phyloP scores from a whole-genome alignment of 352 stramenopile genomes.

The Pythium scleroteichum region DNA sequence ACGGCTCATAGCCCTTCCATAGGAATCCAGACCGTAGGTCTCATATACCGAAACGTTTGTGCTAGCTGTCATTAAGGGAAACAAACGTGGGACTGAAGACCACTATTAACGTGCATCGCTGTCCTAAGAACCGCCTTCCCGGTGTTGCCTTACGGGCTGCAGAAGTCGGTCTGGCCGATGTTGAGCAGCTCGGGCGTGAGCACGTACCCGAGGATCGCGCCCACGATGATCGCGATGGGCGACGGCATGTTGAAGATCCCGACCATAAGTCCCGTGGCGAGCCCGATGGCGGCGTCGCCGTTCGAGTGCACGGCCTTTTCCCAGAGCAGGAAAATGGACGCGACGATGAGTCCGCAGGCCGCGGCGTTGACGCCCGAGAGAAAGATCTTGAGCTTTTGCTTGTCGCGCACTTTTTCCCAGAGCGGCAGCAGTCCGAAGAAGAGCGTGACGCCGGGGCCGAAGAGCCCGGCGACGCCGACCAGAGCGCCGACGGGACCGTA shows the following conservation, averaged over 20 bases:
- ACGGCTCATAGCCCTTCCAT: too few relatives aligned
- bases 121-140: too few relatives aligned
- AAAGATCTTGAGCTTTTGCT: conserved; percentile 83
- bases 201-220: conserved; percentile 52
- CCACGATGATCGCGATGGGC: conserved; percentile 57
- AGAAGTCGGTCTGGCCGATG: conserved; percentile 60
- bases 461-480: conserved; percentile 88
- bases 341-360: conserved; percentile 89
- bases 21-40: too few relatives aligned
- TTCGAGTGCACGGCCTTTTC: conserved; percentile 81
- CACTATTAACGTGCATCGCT: too few relatives aligned
- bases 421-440: conserved; percentile 92
- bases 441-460: conserved; percentile 91
- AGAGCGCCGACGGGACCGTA: conserved; percentile 86
- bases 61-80: too few relatives aligned
- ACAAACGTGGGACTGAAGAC: too few relatives aligned
- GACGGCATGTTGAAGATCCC: conserved; percentile 77
- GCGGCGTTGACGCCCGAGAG: conserved; percentile 91
- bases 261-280: conserved; percentile 77
- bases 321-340: conserved; percentile 89
- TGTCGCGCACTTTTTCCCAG: conserved; percentile 89
- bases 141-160: conserved; percentile 27
- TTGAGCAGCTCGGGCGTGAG: conserved; percentile 49
- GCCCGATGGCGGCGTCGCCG: conserved; percentile 83
- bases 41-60: too few relatives aligned